These are phyloP conservation scores for Samsoniella hepiali DNA, from an alignment of 2,329 filamentous ascomycete genomes.

Conservation along the genomic window DNA sequence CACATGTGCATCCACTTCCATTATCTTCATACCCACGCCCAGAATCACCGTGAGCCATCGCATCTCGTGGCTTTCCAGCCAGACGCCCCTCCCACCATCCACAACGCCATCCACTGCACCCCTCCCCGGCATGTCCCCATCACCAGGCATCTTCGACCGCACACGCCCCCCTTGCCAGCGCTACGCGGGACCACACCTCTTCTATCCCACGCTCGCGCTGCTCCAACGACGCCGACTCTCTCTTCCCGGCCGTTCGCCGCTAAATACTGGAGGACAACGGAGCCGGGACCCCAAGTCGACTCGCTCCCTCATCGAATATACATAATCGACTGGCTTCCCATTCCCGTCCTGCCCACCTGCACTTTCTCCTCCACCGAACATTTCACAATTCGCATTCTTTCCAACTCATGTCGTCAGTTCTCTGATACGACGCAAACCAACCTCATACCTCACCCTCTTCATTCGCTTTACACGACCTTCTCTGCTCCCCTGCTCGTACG, in stretches of 20 bases:
- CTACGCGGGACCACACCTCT: not conserved
- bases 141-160: not conserved
- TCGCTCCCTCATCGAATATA: slow-evolving; percentile 22
- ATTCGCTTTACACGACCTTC: slow-evolving; percentile 9
- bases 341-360: slow-evolving; percentile 17
- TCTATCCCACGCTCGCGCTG: not conserved
- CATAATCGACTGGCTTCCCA: slow-evolving; percentile 25
- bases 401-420: not conserved
- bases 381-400: slow-evolving; percentile 5
- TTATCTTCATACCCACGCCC: slow-evolving; percentile 15
- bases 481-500: not conserved
- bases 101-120: not conserved
- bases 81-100: slow-evolving; percentile 16
- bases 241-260: slow-evolving; percentile 16
- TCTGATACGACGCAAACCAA: slow-evolving; percentile 3
- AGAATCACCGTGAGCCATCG: slow-evolving; percentile 12
- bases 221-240: slow-evolving; percentile 11
- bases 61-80: slow-evolving; percentile 15
- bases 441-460: not conserved
- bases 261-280: slow-evolving; percentile 9
- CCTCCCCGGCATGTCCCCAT: not conserved
- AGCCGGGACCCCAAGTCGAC: slow-evolving; percentile 14
- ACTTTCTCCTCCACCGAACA: slow-evolving; percentile 7
- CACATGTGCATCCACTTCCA: slow-evolving; percentile 16
- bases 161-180: not conserved